phyloP scores from a whole-genome alignment of 805 yeast genomes.

The Candida tibetensis region DNA sequence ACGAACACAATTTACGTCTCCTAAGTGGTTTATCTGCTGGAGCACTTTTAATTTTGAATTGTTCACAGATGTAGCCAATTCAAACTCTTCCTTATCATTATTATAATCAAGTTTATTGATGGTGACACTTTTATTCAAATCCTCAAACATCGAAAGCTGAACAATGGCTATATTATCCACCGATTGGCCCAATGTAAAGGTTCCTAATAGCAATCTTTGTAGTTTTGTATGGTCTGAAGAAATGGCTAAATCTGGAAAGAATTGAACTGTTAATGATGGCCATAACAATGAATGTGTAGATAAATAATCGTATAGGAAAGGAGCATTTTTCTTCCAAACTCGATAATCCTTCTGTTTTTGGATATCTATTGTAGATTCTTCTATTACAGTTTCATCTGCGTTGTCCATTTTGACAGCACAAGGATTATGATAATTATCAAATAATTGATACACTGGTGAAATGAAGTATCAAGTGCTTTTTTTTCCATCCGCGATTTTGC shows the following conservation, averaged over 20 bases:
- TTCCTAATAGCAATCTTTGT: slow-evolving; percentile 55
- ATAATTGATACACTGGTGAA: slow-evolving; percentile 1
- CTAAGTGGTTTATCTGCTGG: slow-evolving; percentile 65
- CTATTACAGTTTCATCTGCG: slow-evolving; percentile 3
- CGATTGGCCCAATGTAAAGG: slow-evolving; percentile 59
- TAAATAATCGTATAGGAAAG: slow-evolving; percentile 51
- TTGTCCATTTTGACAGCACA: slow-evolving; percentile 3
- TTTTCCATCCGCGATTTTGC: not conserved
- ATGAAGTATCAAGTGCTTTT: too few relatives aligned
- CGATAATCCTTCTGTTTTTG: slow-evolving; percentile 42
- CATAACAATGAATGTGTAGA: slow-evolving; percentile 54
- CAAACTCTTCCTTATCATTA: slow-evolving; percentile 41
- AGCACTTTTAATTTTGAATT: slow-evolving; percentile 29
- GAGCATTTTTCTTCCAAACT: slow-evolving; percentile 62
- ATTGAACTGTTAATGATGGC: slow-evolving; percentile 62
- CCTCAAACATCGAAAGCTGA: slow-evolving; percentile 30
- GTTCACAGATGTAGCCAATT: slow-evolving; percentile 23
- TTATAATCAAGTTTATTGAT: slow-evolving; percentile 36
- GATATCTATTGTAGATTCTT: slow-evolving; percentile 22
- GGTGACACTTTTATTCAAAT: slow-evolving; percentile 35
- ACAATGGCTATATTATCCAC: slow-evolving; percentile 45
- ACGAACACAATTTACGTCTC: slow-evolving; percentile 71
- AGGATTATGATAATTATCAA: too few relatives aligned
- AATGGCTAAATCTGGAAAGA: slow-evolving; percentile 53
- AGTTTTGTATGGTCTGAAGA: slow-evolving; percentile 5